Evolutionary conservation across 176 grass and related monocot species (phyloP), one percentile per base, ranked within the genome.

Genomic region (Eleusine indica): DNA sequence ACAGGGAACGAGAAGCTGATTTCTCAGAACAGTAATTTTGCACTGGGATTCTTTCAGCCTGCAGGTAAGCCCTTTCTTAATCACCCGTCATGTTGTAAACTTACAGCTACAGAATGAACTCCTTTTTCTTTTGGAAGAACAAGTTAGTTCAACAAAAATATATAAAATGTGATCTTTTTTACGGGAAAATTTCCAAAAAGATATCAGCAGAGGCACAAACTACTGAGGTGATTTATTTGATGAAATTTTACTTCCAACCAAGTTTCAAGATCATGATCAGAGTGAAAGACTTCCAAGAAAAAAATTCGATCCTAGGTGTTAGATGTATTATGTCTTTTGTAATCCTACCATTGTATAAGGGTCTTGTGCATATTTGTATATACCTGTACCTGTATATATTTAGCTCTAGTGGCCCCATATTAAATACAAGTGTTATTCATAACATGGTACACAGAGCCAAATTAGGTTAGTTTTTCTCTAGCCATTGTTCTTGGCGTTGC

Each of bases 11-110:
- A 82, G 63, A 87, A 70, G 52, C 28, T 82, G 65, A 77, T 82
- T 5, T 86, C 84, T 32, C 56, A 53, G 32, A 30, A 62, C 12
- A 54, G 76, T 76, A 86, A 21, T 7, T 86, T 82, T 0, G 85
- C 79, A 3, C 5, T 82, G 4, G 79, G 85, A 47, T 87, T 82
- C 64, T 87, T 87, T 67, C 71, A 70, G 30, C 71, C 77, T 46
- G 22, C 48, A 76, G 71, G 85, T 87, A 21, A 62, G 52, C 10
- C 7, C 1, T 54, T 68, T 29, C 52, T 21, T 18, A 17, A 1
- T 5, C 25, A 16, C 5, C 39, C 16, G 40, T n/a, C 51, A 5
- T 73, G 46, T 21, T 62, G 6, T 46, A 29, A 49, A 49, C 48
- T 49, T 12, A 49, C 13, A 19, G 53, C 53, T 57, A 21, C 21